Conservation (phyloP, 805 yeast genomes). For the Pichia membranifaciens region DNA sequence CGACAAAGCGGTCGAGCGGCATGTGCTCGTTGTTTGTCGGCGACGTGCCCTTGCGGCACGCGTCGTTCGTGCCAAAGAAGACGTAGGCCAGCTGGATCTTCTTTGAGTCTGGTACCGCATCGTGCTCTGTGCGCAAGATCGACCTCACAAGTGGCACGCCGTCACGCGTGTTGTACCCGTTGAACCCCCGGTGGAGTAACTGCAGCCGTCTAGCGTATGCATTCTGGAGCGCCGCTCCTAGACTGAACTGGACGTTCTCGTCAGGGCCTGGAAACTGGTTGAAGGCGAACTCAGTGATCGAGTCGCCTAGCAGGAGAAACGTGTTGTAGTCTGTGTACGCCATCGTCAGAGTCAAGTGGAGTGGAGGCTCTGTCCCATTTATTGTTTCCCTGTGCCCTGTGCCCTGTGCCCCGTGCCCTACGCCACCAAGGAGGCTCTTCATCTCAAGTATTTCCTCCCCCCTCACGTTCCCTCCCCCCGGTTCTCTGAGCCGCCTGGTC, state of each 20-base stretch:
- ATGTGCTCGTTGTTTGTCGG: constrained; percentile 38
- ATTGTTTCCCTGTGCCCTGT: too few species aligned
- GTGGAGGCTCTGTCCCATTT: too few species aligned
- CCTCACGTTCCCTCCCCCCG: too few species aligned
- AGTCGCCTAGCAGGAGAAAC: constrained; percentile 33
- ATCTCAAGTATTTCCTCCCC: too few species aligned
- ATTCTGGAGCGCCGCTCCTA: constrained; percentile 28
- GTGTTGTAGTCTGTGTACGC: constrained; percentile 17
- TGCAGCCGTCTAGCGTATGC: constrained; percentile 60
- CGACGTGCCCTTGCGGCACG: constrained; percentile 30
- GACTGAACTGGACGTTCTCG: constrained; percentile 19
- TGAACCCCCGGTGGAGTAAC: constrained; percentile 65
- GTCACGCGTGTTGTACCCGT: constrained; percentile 70
- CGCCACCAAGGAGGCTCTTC: too few species aligned
- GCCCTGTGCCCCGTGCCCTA: too few species aligned
- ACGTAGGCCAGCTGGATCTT: constrained; percentile 42
- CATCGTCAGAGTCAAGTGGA: too few species aligned
- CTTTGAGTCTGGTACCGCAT: constrained; percentile 24
- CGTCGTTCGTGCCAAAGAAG: constrained; percentile 82
- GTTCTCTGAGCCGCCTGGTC: too few species aligned
- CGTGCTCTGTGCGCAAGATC: constrained; percentile 45
- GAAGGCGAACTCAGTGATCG: constrained; percentile 31
- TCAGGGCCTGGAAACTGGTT: constrained; percentile 17
- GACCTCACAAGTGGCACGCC: constrained; percentile 46
- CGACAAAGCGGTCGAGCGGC: constrained; percentile 40